phyloP scores from a whole-genome alignment of 2,329 filamentous ascomycete genomes.

The Plectosphaerella sp. region DNA sequence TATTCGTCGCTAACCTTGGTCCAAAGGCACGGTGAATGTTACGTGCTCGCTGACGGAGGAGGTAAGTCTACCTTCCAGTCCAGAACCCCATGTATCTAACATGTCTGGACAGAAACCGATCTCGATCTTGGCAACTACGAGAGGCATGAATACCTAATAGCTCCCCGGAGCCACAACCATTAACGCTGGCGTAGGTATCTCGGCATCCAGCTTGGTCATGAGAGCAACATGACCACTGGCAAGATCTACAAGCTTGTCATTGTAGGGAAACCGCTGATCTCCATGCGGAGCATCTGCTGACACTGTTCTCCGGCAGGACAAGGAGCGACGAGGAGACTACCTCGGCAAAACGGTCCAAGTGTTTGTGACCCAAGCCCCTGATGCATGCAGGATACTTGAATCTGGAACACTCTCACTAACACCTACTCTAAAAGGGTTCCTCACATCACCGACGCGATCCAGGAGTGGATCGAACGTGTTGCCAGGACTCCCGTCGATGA shows the following conservation, averaged over 20 bases:
- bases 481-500: slow-evolving; percentile 83
- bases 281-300: neutral
- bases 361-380: slow-evolving; percentile 11
- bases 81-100: neutral
- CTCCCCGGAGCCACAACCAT: neutral
- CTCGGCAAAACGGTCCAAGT: slow-evolving; percentile 87
- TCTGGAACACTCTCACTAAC: neutral
- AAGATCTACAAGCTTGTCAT: slow-evolving; percentile 94
- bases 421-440: slow-evolving; percentile 50
- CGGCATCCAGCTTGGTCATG: slow-evolving; percentile 56
- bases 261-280: slow-evolving; percentile 34
- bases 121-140: slow-evolving; percentile 56
- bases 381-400: neutral
- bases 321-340: slow-evolving; percentile 68
- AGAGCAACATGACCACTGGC: slow-evolving; percentile 96
- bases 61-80: slow-evolving; percentile 31
- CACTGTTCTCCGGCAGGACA: slow-evolving; percentile 8
- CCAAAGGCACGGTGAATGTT: slow-evolving; percentile 77
- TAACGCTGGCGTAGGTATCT: slow-evolving; percentile 51
- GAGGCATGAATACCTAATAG: slow-evolving; percentile 19
- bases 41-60: slow-evolving; percentile 80
- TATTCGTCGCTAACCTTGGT: neutral
- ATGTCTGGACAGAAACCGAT: slow-evolving; percentile 29
- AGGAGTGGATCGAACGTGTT: slow-evolving; percentile 88
- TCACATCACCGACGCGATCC: slow-evolving; percentile 86